Percentiles rank a stretch among this genome's conserved stretches.
These are phyloP conservation scores for Stephania japonica DNA, from an alignment of 164 flowering plant species.

Conservation along the genomic window DNA sequence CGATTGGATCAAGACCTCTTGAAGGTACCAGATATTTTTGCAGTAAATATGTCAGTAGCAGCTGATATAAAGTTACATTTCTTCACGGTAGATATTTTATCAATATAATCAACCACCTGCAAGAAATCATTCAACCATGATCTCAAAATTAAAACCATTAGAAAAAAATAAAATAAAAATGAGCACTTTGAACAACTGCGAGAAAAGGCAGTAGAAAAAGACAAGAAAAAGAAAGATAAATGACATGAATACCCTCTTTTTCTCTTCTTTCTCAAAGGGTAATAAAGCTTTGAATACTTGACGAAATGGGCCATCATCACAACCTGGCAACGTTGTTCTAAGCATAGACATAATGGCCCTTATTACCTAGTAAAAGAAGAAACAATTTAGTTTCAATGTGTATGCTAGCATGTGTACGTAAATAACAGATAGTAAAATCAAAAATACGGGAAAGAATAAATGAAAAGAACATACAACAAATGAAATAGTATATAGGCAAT, in stretches of 20 bases:
- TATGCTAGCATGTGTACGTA: neutral
- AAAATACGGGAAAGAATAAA: neutral
- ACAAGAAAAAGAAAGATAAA: slow-evolving; percentile 1
- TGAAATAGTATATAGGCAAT: too few species aligned
- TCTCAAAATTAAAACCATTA: neutral
- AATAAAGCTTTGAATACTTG: slow-evolving; percentile 77
- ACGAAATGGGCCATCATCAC: slow-evolving; percentile 80
- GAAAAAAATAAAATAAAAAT: neutral
- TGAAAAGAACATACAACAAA: neutral
- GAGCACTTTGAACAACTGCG: neutral
- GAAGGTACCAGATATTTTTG: slow-evolving; percentile 91
- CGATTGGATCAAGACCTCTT: slow-evolving; percentile 53
- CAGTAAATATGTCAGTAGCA: slow-evolving; percentile 68
- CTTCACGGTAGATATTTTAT: slow-evolving; percentile 58
- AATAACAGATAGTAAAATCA: neutral
- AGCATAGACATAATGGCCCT: slow-evolving; percentile 74
- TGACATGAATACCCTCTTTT: slow-evolving; percentile 49
- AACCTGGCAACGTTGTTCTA: slow-evolving; percentile 60
- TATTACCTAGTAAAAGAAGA: slow-evolving; percentile 44
- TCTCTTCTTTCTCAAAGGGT: slow-evolving; percentile 77
- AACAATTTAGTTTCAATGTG: slow-evolving; percentile 6
- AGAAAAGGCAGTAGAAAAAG: neutral
- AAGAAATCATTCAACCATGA: slow-evolving; percentile 1
- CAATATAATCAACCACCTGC: slow-evolving; percentile 77
- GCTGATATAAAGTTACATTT: slow-evolving; percentile 74